Base-by-base conservation (phyloP, 495 filamentous ascomycete genomes). In the Neurospora terricola region DNA sequence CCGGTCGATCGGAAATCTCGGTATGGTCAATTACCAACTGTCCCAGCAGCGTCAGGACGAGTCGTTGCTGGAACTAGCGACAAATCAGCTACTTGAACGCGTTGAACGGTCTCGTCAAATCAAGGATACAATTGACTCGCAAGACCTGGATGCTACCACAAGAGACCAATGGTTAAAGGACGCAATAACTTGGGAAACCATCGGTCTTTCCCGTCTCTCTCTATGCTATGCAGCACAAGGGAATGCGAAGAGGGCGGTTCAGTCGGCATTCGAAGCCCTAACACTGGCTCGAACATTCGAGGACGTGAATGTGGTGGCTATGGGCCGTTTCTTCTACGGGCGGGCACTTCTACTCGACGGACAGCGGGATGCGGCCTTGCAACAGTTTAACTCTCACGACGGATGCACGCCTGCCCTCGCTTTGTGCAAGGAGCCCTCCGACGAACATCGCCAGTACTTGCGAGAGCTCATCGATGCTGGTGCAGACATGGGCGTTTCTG, bases 1-100 rank as follows among this genome's bases (percentile, higher is more conserved):
- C 38, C 81, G 81, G 36, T 75, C 81, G 1, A 76, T 81, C 37
- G 81, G 81, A 12, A 82, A 81, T 30, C 69, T 80, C 5, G 81
- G 81, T 3, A 79, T 79, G 75, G 71, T 75, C 18, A 82, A 80
- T 54, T 83, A 83, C 38, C 77, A 82, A 40, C 69, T 78, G 23
- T 75, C 62, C 12, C 70, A 69, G n/a, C 42, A 75, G 45, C 36
- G 43, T 6, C 40, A 68, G 30, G 69, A 40, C 54, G 23, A 39
- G 23, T 38, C 45, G 8, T 38, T 72, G 6, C 3, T 76, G 3
- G 11, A 36, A 27, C 10, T 74, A 27, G 75, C 75, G 12, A 72
- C 62, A 6, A 30, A 66, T 11, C 72, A 76, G 59, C 38, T 76
- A 38, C 30, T 70, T 36, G 62, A 74, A 39, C 75, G 75, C 16